Conservation (phyloP, 2,329 filamentous ascomycete genomes). For the Paecilomyces fulvus region DNA sequence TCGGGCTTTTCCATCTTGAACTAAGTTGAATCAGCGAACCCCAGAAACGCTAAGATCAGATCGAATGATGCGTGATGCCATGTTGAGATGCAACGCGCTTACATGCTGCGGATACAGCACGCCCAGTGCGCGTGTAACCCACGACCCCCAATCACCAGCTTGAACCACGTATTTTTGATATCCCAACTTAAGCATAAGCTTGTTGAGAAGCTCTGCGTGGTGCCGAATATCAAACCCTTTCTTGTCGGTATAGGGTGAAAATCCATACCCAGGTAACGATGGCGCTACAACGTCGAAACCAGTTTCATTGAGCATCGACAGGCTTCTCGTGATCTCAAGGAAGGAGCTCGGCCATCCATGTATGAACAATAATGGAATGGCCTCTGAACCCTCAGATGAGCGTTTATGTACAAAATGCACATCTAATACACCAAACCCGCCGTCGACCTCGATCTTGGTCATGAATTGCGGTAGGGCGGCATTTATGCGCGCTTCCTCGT, state of each 20-base stretch:
- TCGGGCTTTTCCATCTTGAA: constrained; percentile 7
- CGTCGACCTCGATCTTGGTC: not conserved
- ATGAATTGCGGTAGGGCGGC: constrained; percentile 1
- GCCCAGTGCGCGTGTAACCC: constrained; percentile 15
- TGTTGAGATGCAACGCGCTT: constrained; percentile 12
- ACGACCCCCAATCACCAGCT: constrained; percentile 8
- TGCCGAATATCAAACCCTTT: not conserved
- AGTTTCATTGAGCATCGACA: not conserved
- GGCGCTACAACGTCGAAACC: constrained; percentile 2
- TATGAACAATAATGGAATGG: constrained; percentile 11
- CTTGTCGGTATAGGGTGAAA: not conserved
- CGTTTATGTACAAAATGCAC: not conserved
- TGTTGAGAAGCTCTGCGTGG: not conserved
- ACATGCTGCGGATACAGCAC: constrained; percentile 13
- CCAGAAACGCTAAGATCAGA: not conserved
- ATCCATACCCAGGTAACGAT: not conserved
- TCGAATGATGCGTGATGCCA: not conserved
- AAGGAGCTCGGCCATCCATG: constrained; percentile 16
- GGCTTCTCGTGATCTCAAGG: constrained; percentile 6
- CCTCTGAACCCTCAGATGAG: not conserved
- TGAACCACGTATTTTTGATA: constrained; percentile 1
- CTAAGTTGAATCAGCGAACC: constrained; percentile 4
- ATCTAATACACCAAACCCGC: not conserved
- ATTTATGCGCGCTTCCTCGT: constrained; percentile 1
- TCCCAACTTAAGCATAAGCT: constrained; percentile 1